Evolutionary conservation across 2,329 filamentous ascomycete species (phyloP), one percentile per base, ranked within the genome.

Genomic region (Tolypocladium tropicale): DNA sequence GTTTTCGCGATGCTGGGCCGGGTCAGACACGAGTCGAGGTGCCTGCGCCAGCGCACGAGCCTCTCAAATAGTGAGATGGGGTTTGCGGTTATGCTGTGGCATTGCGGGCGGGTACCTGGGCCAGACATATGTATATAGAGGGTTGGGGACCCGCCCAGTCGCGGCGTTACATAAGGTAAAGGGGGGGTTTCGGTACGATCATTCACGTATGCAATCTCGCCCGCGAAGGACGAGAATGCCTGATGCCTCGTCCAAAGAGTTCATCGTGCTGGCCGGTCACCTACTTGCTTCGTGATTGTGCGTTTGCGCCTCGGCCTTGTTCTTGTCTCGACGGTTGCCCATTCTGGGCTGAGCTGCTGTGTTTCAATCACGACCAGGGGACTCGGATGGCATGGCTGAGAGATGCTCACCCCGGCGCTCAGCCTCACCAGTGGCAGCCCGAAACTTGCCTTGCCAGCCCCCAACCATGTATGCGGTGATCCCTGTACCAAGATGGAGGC

Each of bases 11-110:
- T 55, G 56, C 30, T 55, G 2, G 21, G 34, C 23, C 21, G 28
- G 36, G 51, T 53, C 51, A 53, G 48, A 55, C 23, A 52, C 39
- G 33, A 36, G 55, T 49, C 33, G 54, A 56, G 43, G 32, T 50
- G 43, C 36, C 48, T 18, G 41, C n/a, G 41, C 50, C 49, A 39
- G 39, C 46, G 46, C 21, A 37, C 37, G 41, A 55, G 50, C 53
- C 41, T 46, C 53, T 51, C 53, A 43, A 52, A 55, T 55, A 37
- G 23, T 32, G 52, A 36, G 48, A 25, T 33, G 33, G n/a, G 28
- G 28, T 51, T 51, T 39, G 53, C 53, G 46, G 46, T 39, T 55
- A 55, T 55, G 43, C 53, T 25, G 46, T 54, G 53, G 36, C 23
- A n/a, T n/a, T n/a, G 4, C 30, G 14, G n/a, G 37, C 30, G 37